phyloP scores from a whole-genome alignment of 371 early-diverging fungal species.

The Mortierella sp. region DNA sequence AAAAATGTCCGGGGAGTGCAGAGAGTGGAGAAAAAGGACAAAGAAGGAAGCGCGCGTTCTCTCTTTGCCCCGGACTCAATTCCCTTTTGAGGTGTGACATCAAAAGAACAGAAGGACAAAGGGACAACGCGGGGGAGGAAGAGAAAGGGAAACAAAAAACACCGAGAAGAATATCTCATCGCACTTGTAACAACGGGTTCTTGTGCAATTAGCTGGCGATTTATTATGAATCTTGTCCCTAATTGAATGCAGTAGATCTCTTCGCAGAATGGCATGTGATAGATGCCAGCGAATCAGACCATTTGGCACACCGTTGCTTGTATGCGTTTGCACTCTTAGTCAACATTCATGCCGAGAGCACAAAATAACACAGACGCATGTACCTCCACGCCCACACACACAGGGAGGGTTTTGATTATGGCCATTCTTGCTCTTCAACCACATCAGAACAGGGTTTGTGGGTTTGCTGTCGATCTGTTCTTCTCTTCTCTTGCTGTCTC shows the following conservation, averaged over 20 bases:
- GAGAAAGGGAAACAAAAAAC: background rate
- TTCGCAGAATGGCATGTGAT: background rate
- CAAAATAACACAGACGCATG: background rate
- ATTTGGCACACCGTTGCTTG: background rate
- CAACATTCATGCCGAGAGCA: background rate
- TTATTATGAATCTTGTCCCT: background rate
- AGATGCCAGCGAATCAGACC: background rate
- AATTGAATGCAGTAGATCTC: background rate
- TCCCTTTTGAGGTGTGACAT: constrained; percentile 9
- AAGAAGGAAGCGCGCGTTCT: background rate
- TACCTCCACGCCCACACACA: background rate
- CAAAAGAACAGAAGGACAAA: too few relatives aligned
- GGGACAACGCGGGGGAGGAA: constrained; percentile 6
- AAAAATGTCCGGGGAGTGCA: background rate
- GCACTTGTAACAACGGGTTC: background rate
- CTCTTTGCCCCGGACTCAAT: constrained; percentile 3
- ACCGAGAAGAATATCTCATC: constrained; percentile 1
- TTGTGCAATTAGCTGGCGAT: background rate
- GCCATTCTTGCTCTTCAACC: background rate
- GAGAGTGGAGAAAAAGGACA: background rate
- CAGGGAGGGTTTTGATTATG: too few relatives aligned
- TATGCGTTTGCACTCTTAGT: background rate
- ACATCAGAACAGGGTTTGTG: too few relatives aligned
- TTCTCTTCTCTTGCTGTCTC: background rate
- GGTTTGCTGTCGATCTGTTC: background rate